These are phyloP conservation scores for Lagenaria siceraria DNA, from an alignment of 306 rosid species.

Conservation along the genomic window DNA sequence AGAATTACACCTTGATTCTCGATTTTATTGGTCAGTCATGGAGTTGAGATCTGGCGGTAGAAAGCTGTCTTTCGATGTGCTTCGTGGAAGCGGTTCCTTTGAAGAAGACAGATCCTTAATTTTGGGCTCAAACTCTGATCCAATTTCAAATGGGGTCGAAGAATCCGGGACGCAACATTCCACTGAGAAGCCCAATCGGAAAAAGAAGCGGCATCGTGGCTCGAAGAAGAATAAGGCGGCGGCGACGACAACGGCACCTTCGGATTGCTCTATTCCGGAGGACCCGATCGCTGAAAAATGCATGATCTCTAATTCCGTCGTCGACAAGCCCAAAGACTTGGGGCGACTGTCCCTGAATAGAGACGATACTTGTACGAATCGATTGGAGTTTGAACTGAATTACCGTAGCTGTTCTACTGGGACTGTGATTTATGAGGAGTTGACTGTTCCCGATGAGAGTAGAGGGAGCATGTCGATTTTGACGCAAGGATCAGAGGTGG, in stretches of 20 bases:
- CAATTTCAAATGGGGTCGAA: slow-evolving; percentile 12
- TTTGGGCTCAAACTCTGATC: slow-evolving; percentile 23
- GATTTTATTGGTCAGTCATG: slow-evolving; percentile 23
- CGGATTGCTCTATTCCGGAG: slow-evolving; percentile 28
- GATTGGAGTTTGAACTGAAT: slow-evolving; percentile 35
- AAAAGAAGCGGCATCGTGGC: slow-evolving; percentile 39
- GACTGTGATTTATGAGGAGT: slow-evolving; percentile 32
- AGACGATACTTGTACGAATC: slow-evolving; percentile 12
- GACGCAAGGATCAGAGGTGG: slow-evolving; percentile 23
- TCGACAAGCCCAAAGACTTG: background rate
- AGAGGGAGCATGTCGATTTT: slow-evolving; percentile 20
- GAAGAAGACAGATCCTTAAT: slow-evolving; percentile 23
- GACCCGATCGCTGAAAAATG: slow-evolving; percentile 20
- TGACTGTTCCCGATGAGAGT: slow-evolving; percentile 15
- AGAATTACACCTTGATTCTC: background rate
- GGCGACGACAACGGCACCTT: background rate
- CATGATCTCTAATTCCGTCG: background rate
- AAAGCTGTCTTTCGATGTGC: slow-evolving; percentile 66
- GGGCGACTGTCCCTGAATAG: slow-evolving; percentile 1
- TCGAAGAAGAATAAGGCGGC: slow-evolving; percentile 35
- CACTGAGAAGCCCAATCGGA: slow-evolving; percentile 17
- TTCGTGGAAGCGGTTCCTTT: slow-evolving; percentile 16
- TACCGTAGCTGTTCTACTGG: slow-evolving; percentile 14
- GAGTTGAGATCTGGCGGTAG: slow-evolving; percentile 43
- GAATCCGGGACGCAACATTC: background rate